Percentiles rank a stretch among this genome's conserved stretches.
Conservation (phyloP, 2,329 filamentous ascomycete genomes). For the Colletotrichum ledebouriae region DNA sequence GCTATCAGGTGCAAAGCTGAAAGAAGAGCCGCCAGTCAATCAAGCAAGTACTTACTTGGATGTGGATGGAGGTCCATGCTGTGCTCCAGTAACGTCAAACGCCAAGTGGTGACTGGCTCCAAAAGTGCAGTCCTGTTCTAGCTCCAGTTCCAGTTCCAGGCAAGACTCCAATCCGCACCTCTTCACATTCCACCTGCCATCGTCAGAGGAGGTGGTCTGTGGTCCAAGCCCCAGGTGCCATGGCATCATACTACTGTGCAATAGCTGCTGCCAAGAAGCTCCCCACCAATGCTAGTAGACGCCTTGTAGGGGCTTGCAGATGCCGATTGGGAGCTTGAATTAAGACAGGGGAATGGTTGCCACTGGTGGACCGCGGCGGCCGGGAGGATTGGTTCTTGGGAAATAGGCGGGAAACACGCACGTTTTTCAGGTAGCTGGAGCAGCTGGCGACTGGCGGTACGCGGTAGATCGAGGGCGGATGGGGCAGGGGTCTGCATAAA, state of each 20-base stretch:
- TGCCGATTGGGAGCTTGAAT: constrained; percentile 41
- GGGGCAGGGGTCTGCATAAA: constrained; percentile 42
- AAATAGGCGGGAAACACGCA: constrained; percentile 5
- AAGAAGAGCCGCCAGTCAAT: constrained; percentile 26
- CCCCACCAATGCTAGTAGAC: constrained; percentile 39
- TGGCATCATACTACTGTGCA: constrained; percentile 42
- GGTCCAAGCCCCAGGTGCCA: constrained; percentile 39
- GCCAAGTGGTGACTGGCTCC: constrained; percentile 1
- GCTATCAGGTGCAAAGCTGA: constrained; percentile 34
- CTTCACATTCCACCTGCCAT: constrained; percentile 27
- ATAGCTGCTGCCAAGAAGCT: constrained; percentile 39
- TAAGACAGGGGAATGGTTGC: constrained; percentile 30
- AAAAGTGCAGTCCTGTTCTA: not conserved
- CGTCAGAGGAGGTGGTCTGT: constrained; percentile 31
- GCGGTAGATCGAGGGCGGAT: constrained; percentile 31
- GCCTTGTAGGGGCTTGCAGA: constrained; percentile 36
- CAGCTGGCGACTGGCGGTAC: constrained; percentile 17
- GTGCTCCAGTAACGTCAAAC: constrained; percentile 18
- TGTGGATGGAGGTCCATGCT: not conserved
- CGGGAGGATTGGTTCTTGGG: constrained; percentile 18
- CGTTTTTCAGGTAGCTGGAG: constrained; percentile 22
- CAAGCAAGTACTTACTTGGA: constrained; percentile 20
- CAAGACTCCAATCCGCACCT: constrained; percentile 29
- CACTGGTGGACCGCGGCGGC: constrained; percentile 7
- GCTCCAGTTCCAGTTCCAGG: constrained; percentile 8